phyloP scores from a whole-genome alignment of 2,329 filamentous ascomycete species.

The Phialemoniopsis sp. region DNA sequence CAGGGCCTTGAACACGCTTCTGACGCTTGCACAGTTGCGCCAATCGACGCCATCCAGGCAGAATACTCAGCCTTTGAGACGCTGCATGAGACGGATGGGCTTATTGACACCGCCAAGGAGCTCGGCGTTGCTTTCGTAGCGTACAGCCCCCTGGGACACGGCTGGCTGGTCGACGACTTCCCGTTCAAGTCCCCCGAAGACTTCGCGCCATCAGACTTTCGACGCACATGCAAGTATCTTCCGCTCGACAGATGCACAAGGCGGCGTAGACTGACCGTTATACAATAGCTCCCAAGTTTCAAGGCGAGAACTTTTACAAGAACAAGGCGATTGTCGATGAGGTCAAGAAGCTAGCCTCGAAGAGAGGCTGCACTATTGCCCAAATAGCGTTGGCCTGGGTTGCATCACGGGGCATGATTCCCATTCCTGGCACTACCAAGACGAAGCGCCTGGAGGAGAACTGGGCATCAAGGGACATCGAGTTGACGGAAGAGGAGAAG shows the following conservation, averaged over 20 bases:
- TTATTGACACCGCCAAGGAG: constrained; percentile 35
- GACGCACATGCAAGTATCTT: constrained; percentile 23
- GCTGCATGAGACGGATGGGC: constrained; percentile 29
- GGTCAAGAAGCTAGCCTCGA: constrained; percentile 30
- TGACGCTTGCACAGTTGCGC: constrained; percentile 27
- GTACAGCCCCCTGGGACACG: constrained; percentile 40
- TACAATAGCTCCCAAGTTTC: constrained; percentile 27
- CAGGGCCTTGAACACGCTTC: too few relatives aligned
- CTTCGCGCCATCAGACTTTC: constrained; percentile 35
- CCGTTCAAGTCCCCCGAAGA: constrained; percentile 36
- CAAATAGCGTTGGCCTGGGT: constrained; percentile 31
- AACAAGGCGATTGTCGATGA: constrained; percentile 34
- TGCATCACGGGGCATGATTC: constrained; percentile 11
- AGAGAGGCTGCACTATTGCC: constrained; percentile 23
- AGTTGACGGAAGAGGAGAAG: constrained; percentile 26
- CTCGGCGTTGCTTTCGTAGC: constrained; percentile 37
- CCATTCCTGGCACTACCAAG: constrained; percentile 3
- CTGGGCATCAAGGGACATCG: constrained; percentile 26
- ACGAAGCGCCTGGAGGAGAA: constrained; percentile 2
- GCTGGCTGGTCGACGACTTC: constrained; percentile 41
- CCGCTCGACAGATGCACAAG: constrained; percentile 15
- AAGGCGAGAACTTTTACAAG: constrained; percentile 40
- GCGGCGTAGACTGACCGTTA: too few relatives aligned
- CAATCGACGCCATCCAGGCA: constrained; percentile 40
- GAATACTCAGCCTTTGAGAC: constrained; percentile 40